A percentile compares a stretch with the other conserved stretches of the same genome.
phyloP scores from a whole-genome alignment of 345 rosid species.

The Aethionema arabicum region DNA sequence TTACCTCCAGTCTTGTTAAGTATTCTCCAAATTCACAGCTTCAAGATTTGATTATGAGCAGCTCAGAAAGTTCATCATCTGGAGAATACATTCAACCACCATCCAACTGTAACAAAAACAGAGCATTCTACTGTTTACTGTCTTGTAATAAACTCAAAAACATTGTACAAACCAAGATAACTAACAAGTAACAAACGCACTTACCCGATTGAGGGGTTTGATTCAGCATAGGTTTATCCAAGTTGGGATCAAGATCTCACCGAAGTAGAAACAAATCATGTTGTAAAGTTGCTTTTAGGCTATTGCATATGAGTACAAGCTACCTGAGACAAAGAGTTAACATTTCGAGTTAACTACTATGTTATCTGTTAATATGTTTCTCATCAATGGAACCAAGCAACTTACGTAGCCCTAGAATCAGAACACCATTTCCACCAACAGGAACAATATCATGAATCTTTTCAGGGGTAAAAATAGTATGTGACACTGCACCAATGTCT shows the following conservation, averaged over 20 bases:
- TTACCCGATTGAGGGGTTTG: background rate
- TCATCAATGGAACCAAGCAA: conserved; percentile 19
- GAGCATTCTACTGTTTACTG: background rate
- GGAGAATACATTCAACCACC: background rate
- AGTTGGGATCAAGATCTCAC: conserved; percentile 38
- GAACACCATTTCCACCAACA: conserved; percentile 49
- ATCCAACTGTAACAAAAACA: conserved; percentile 6
- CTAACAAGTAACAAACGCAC: background rate
- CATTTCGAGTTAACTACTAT: background rate
- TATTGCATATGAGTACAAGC: conserved; percentile 55
- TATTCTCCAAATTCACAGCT: background rate
- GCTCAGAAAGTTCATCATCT: background rate
- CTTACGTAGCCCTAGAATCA: conserved; percentile 77
- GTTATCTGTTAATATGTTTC: conserved; percentile 2
- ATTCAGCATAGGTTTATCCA: background rate
- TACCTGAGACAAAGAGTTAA: conserved; percentile 47
- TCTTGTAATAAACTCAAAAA: background rate
- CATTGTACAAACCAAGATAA: background rate
- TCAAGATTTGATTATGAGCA: conserved; percentile 6
- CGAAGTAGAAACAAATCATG: conserved; percentile 21
- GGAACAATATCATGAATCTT: conserved; percentile 61
- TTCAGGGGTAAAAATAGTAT: conserved; percentile 60
- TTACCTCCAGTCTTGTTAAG: too few species aligned
- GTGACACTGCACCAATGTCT: conserved; percentile 54
- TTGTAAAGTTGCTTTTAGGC: conserved; percentile 45